Conservation (phyloP, 169 alveolate species). For the Cryptosporidium xiaoi region DNA sequence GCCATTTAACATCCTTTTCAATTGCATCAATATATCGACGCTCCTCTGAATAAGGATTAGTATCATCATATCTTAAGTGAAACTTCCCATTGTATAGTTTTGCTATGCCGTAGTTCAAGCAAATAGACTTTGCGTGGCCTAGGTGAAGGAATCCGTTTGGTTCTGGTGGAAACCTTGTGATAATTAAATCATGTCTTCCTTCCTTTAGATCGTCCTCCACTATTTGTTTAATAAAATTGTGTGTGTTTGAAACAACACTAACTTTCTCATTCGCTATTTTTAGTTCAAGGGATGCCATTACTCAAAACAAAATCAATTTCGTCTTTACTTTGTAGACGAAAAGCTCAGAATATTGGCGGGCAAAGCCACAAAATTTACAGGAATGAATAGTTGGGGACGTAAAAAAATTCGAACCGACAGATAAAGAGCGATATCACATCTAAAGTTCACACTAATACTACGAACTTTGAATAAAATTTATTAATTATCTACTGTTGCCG, state of each 20-base stretch:
- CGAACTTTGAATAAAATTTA: neutral
- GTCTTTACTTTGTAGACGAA: too few relatives aligned
- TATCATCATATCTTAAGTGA: conserved; percentile 98
- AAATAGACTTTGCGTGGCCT: conserved; percentile 99
- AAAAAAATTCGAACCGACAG: neutral
- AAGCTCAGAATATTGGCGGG: too few relatives aligned
- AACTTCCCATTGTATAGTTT: conserved; percentile 92
- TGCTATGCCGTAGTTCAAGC: conserved; percentile 96
- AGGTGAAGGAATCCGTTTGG: conserved; percentile 99
- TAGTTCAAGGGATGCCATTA: conserved; percentile 41
- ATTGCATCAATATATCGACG: conserved; percentile 94
- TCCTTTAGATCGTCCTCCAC: conserved; percentile 83
- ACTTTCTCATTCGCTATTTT: conserved; percentile 21
- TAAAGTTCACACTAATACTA: neutral
- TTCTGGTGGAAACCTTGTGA: conserved; percentile 99
- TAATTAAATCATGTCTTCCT: conserved; percentile 82
- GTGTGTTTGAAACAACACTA: conserved; percentile 37
- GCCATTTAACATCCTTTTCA: conserved; percentile 93
- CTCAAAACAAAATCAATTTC: too few relatives aligned
- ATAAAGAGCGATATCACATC: neutral
- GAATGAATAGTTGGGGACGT: neutral
- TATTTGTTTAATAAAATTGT: conserved; percentile 85
- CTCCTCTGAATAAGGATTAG: conserved; percentile 98
- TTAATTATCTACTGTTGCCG: neutral
- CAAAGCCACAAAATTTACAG: too few relatives aligned